phyloP scores from a whole-genome alignment of 805 yeast species.

The Yarrowia osloensis region DNA sequence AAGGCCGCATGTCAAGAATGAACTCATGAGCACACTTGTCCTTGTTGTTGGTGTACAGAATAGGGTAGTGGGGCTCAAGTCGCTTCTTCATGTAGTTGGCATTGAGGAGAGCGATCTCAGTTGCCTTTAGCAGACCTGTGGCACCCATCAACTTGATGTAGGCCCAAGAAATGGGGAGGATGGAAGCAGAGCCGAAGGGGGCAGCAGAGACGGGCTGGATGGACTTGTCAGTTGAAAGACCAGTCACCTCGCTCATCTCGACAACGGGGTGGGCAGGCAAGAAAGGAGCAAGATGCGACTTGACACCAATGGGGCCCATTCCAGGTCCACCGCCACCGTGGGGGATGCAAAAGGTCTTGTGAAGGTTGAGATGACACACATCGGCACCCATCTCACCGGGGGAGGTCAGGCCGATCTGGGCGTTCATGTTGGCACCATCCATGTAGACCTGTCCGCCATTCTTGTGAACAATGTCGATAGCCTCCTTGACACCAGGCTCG shows the following conservation, averaged over 20 bases:
- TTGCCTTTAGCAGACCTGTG: conserved; percentile 77
- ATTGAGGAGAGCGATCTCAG: conserved; percentile 86
- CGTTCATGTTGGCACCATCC: conserved; percentile 99
- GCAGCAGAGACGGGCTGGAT: conserved; percentile 87
- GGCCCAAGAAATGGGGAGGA: conserved; percentile 89
- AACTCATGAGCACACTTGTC: conserved; percentile 96
- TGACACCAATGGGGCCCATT: conserved; percentile 96
- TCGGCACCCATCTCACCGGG: conserved; percentile 99
- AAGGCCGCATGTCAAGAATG: conserved; percentile 85
- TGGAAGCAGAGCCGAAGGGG: conserved; percentile 93
- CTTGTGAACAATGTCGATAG: conserved; percentile 80
- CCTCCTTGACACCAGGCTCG: conserved; percentile 85
- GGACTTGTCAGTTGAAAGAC: conserved; percentile 35
- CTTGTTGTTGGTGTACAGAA: conserved; percentile 67
- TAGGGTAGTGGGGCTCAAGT: conserved; percentile 67
- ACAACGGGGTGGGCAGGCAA: conserved; percentile 77
- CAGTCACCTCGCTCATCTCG: conserved; percentile 49
- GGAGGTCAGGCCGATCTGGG: conserved; percentile 95
- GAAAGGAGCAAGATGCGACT: conserved; percentile 72
- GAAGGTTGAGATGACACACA: conserved; percentile 94
- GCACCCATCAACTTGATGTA: conserved; percentile 95
- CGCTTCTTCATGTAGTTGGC: conserved; percentile 93
- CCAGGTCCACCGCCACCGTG: conserved; percentile 99
- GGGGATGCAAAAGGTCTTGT: conserved; percentile 95
- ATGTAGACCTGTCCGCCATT: conserved; percentile 94